Conservation (phyloP, 306 rosid genomes). For the Dryas octopetala region DNA sequence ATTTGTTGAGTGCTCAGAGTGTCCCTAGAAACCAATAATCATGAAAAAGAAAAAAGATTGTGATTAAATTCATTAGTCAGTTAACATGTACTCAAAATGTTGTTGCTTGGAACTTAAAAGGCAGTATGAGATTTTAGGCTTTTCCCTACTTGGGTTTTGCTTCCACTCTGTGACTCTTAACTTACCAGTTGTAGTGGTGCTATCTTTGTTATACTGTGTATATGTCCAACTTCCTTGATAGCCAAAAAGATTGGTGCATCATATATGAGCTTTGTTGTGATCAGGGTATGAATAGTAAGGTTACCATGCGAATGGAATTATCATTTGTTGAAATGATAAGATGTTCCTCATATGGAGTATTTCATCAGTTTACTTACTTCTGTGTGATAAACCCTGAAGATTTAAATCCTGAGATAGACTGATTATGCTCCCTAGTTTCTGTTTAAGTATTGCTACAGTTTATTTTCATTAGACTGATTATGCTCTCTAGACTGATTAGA, state of each 20-base stretch:
- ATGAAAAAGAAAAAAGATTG: background rate
- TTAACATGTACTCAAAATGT: background rate
- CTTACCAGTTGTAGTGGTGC: background rate
- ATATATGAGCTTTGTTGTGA: background rate
- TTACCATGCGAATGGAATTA: background rate
- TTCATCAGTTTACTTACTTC: background rate
- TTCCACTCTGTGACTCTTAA: background rate
- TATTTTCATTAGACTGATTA: too few relatives aligned
- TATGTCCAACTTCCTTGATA: background rate
- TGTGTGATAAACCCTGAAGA: background rate
- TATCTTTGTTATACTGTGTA: background rate
- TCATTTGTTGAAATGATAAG: background rate
- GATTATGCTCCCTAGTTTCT: too few relatives aligned
- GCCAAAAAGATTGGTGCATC: background rate
- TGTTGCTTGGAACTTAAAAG: background rate
- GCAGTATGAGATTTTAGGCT: background rate
- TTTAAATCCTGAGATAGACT: too few relatives aligned
- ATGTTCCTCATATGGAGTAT: too few relatives aligned
- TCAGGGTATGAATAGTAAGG: background rate
- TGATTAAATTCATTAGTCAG: background rate
- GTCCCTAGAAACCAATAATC: background rate
- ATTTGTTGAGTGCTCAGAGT: background rate
- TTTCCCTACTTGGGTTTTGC: background rate
- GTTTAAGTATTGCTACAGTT: background rate
- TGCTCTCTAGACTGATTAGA: too few relatives aligned